Base-by-base conservation (phyloP, 2,329 filamentous ascomycete species). In the Penicillium concentricum region DNA sequence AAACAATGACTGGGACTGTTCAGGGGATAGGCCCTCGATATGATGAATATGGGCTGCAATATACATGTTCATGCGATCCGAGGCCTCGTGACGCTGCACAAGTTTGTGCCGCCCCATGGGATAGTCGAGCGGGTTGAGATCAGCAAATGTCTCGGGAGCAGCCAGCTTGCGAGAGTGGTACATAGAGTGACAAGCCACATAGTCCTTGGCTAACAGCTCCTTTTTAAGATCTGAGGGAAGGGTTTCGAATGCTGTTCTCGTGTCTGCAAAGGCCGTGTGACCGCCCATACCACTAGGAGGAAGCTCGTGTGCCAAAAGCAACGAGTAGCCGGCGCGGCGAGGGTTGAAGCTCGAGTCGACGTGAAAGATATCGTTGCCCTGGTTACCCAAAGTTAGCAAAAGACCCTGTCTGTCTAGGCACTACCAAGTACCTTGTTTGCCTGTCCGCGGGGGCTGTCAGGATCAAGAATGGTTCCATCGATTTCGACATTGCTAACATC, bases 281-380 rank as follows among this genome's bases (percentile, higher is more conserved):
- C 81, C 82, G 16, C 81, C 82, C 0, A 70, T 75, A 0, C 75
- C 76, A 0, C 66, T 48, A 0, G 82, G 82, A 0, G 82, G 82
- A 8, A 85, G 73, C 54, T 74, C 69, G 28, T 78, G 76, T 4
- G 82, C 82, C 5, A 77, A 74, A 0, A 85, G 74, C 12, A 85
- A 72, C 8, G 79, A 83, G 69, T 79, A 82, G 2, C 76, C 77
- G 0, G 81, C 80, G 24, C 83, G 76, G 3, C 79, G 79, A 7
- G 82, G 80, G 62, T 85, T 84, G 72, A 82, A 85, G 32, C 77
- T 79, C 12, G 78, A 82, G 69, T 85, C 83, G 5, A 78, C 78
- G 59, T 85, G 83, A 67, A 82, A 85, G 13, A 24, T 3, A 24
- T 24, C 22, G 22, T 24, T 24, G 22, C 22, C 22, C 22, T 24